Conservation (phyloP, 2,329 filamentous ascomycete species). For the Cytospora paraplurivora region DNA sequence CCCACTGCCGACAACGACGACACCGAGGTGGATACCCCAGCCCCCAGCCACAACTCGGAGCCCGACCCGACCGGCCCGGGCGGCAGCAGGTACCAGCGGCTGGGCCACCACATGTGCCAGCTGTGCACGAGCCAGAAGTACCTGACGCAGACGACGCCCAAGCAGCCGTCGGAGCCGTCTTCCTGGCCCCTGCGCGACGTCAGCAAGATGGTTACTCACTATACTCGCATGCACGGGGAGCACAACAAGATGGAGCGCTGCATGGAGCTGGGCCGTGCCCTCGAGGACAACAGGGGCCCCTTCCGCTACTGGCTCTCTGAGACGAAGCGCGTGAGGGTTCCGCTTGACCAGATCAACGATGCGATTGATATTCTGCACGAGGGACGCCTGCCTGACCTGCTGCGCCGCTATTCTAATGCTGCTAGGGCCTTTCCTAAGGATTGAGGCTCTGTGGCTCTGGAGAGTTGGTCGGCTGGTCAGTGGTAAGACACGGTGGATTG, state of each 20-base stretch:
- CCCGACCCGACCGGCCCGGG: conserved; percentile 33
- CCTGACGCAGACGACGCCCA: conserved; percentile 42
- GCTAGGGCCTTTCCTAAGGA: conserved; percentile 38
- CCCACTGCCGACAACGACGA: not conserved
- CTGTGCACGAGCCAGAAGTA: conserved; percentile 48
- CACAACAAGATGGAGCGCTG: conserved; percentile 46
- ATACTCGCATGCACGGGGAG: conserved; percentile 49
- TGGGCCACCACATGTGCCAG: conserved; percentile 51
- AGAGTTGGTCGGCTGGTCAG: not conserved
- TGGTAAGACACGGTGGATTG: no score
- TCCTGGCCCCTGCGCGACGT: conserved; percentile 52
- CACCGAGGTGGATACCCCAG: not conserved
- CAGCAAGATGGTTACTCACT: conserved; percentile 51
- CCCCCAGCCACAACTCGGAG: conserved; percentile 8
- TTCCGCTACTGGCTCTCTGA: conserved; percentile 52
- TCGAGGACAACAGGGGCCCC: conserved; percentile 47
- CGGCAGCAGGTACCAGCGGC: conserved; percentile 37
- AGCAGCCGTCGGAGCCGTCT: conserved; percentile 47
- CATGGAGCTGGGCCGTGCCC: conserved; percentile 45
- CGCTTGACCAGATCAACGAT: conserved; percentile 40
- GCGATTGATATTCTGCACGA: conserved; percentile 40
- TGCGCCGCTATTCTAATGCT: conserved; percentile 41
- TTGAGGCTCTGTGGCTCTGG: not conserved
- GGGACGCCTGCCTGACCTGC: conserved; percentile 41
- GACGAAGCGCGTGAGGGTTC: conserved; percentile 42